A percentile compares a stretch with the other conserved stretches of the same genome.
These are phyloP conservation scores for Magnaporthales sp. DNA, from an alignment of 2,329 filamentous ascomycete species.

Conservation along the genomic window DNA sequence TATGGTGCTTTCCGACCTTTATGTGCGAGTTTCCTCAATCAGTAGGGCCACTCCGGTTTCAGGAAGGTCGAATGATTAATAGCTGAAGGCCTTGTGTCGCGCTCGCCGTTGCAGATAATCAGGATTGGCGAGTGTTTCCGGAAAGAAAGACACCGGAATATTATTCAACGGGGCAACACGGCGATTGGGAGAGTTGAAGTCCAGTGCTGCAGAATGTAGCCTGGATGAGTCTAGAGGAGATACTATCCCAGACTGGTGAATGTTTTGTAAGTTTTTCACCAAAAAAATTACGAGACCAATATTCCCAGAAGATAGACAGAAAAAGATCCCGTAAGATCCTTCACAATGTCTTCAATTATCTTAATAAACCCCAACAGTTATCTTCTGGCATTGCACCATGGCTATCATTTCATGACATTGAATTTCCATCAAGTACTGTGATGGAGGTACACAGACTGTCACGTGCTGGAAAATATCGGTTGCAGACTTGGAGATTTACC, in stretches of 20 bases:
- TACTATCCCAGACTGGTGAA: neutral
- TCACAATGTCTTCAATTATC: too few relatives aligned
- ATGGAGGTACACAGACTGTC: neutral
- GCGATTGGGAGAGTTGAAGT: neutral
- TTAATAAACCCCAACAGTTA: too few relatives aligned
- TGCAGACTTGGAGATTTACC: neutral
- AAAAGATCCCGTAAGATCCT: too few relatives aligned
- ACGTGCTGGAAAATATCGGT: neutral
- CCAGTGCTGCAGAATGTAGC: too few relatives aligned
- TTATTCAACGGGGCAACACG: neutral
- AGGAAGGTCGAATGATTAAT: neutral
- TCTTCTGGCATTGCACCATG: too few relatives aligned
- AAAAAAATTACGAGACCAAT: too few relatives aligned
- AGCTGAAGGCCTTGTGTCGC: too few relatives aligned
- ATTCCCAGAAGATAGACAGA: too few relatives aligned
- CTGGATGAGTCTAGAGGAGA: too few relatives aligned
- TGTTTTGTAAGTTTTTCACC: neutral
- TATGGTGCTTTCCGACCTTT: neutral
- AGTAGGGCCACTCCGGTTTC: neutral
- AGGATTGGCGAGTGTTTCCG: neutral
- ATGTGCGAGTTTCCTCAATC: neutral
- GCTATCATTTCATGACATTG: too few relatives aligned
- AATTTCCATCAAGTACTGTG: neutral
- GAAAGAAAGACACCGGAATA: neutral
- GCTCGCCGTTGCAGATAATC: neutral